Evolutionary conservation across 1,284 basidiomycete genomes (phyloP), one percentile per base, ranked within the genome.

Genomic region (Amylostereum areolatum): DNA sequence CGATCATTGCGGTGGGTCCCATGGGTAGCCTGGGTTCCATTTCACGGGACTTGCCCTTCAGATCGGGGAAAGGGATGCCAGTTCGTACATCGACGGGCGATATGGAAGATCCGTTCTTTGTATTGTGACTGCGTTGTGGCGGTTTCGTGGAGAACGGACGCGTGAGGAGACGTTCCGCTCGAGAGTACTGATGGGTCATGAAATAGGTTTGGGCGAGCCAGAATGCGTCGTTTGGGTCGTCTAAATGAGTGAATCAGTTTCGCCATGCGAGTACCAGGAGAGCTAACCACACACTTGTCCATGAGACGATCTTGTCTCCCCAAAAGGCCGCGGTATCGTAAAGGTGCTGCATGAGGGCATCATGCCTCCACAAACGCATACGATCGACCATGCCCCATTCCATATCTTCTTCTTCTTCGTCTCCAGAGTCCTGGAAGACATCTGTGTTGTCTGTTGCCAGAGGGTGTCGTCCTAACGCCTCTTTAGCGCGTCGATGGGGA

Each of bases 141-240:
- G 74, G 72, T 40, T 67, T 64, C 45, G 68, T 75, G 29, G 74
- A 74, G 62, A 93, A 90, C 0, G 92, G 90, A 29, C 89, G 80
- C 0, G 87, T 92, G 40, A 99, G 78, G 18, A 99, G 76, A 44
- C 89, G 81, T 66, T 97, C 94, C 1, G 97, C 95, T 36, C 94
- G 89, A 5, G 91, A 86, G 66, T 96, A 99, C 57, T 97, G 92
- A 57, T 95, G 88, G 4, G 89, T 94, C 69, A 94, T 84, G 65
- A 97, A 99, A 69, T 94, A 94, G 0, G 91, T 92, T 65, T 99
- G 96, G 1, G 97, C 96, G 12, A 99, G 82, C 93, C 96, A 98
- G 67, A 98, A 99, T 7, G 94, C 97, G 67, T 99, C 97, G 65
- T 96, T 95, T 31, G 91, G 84, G 58, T 97, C 91, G 55, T 85